phyloP scores from a whole-genome alignment of 805 yeast genomes.

The Candida nemodendra region DNA sequence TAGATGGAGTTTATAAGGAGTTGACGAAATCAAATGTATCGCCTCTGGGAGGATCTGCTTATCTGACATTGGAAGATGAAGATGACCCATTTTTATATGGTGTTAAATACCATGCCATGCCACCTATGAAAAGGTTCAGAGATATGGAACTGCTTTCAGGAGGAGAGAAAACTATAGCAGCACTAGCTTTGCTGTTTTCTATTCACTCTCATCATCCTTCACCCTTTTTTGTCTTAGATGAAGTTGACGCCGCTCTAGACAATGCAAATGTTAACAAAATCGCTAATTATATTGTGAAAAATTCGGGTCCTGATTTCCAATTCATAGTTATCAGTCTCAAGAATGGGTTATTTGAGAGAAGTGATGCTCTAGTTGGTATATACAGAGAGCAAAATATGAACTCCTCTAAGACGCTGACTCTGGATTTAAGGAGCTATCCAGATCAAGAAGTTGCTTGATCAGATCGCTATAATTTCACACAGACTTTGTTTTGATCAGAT shows the following conservation, averaged over 20 bases:
- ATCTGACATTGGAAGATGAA: slow-evolving; percentile 79
- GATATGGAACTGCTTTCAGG: slow-evolving; percentile 93
- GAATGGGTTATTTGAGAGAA: slow-evolving; percentile 79
- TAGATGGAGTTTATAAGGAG: slow-evolving; percentile 81
- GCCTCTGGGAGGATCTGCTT: slow-evolving; percentile 92
- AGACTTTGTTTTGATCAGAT: too few species aligned
- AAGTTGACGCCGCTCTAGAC: slow-evolving; percentile 97
- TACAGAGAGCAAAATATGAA: slow-evolving; percentile 77
- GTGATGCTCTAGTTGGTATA: slow-evolving; percentile 91
- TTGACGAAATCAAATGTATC: slow-evolving; percentile 69
- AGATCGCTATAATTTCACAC: not conserved
- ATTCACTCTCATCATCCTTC: slow-evolving; percentile 89
- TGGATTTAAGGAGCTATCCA: slow-evolving; percentile 67
- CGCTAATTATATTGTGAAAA: slow-evolving; percentile 78
- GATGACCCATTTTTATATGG: slow-evolving; percentile 88
- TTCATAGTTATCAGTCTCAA: slow-evolving; percentile 92
- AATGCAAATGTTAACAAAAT: slow-evolving; percentile 81
- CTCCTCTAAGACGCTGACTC: slow-evolving; percentile 68
- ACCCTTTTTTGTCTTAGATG: slow-evolving; percentile 94
- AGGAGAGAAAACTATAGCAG: slow-evolving; percentile 96
- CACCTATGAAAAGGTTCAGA: slow-evolving; percentile 89
- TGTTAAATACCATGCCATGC: slow-evolving; percentile 89
- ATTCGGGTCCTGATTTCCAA: slow-evolving; percentile 78
- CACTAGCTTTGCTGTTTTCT: slow-evolving; percentile 87
- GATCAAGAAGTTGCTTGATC: slow-evolving; percentile 26